These are phyloP conservation scores for Podospora australis DNA, from an alignment of 495 filamentous ascomycete genomes.

Conservation along the genomic window DNA sequence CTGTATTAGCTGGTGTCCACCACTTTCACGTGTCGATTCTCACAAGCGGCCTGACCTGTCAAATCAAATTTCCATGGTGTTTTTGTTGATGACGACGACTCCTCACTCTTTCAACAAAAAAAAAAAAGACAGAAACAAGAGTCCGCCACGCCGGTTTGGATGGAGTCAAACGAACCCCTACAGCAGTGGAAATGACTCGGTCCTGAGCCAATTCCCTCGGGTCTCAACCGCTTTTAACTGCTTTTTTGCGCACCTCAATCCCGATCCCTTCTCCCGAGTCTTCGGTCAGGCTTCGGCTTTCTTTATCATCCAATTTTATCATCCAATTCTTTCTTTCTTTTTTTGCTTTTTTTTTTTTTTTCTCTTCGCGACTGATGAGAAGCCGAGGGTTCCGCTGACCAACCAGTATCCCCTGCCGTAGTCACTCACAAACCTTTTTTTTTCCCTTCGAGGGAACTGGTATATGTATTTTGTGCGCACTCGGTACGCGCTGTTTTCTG, in stretches of 20 bases:
- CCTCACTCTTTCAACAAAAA: no score
- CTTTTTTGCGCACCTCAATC: background rate
- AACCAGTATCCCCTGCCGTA: background rate
- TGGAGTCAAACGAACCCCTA: no score
- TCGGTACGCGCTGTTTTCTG: no score
- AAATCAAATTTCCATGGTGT: no score
- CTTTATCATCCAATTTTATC: background rate
- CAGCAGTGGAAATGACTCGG: no score
- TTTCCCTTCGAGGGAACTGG: no score
- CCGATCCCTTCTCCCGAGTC: no score
- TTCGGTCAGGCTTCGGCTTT: background rate
- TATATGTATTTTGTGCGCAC: background rate
- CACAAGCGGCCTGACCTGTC: no score
- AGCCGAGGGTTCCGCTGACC: background rate
- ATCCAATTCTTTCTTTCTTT: background rate
- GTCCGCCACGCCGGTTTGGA: no score
- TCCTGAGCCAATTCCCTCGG: no score
- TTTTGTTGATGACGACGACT: no score
- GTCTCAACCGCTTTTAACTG: background rate
- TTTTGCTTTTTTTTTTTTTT: background rate
- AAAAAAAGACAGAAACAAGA: no score
- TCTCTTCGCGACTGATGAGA: background rate
- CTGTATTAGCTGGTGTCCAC: background rate
- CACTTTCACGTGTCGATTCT: conserved; percentile 4
- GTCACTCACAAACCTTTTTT: background rate